These are phyloP conservation scores for Rhinocladiella mackenziei DNA, from an alignment of 2,329 filamentous ascomycete genomes.

Conservation along the genomic window DNA sequence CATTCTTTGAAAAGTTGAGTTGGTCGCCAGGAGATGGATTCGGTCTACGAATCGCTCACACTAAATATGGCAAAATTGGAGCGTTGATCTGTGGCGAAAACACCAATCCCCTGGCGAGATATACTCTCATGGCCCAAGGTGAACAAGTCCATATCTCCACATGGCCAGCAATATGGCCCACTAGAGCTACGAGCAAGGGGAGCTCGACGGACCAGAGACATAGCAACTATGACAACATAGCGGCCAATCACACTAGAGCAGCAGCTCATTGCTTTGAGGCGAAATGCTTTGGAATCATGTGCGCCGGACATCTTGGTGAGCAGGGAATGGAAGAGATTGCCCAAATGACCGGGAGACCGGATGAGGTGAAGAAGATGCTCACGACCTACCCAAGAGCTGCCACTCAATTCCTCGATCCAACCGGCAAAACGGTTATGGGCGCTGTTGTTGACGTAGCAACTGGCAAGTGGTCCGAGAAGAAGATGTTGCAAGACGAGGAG, in stretches of 20 bases:
- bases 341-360: slow-evolving; percentile 31
- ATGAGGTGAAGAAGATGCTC: slow-evolving; percentile 32
- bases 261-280: slow-evolving; percentile 57
- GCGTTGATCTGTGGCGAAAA: slow-evolving; percentile 56
- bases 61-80: slow-evolving; percentile 46
- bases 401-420: slow-evolving; percentile 52
- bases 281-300: slow-evolving; percentile 54
- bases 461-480: neutral
- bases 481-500: slow-evolving; percentile 43
- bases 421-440: slow-evolving; percentile 39
- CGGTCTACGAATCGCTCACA: slow-evolving; percentile 48
- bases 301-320: slow-evolving; percentile 43
- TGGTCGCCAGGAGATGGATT: slow-evolving; percentile 53
- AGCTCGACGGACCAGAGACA: slow-evolving; percentile 9
- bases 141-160: slow-evolving; percentile 55
- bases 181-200: slow-evolving; percentile 29
- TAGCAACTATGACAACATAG: slow-evolving; percentile 52
- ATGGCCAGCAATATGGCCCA: slow-evolving; percentile 56
- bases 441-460: slow-evolving; percentile 36
- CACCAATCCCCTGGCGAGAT: slow-evolving; percentile 54
- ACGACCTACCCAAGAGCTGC: slow-evolving; percentile 42
- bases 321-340: slow-evolving; percentile 39
- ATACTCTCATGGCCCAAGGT: slow-evolving; percentile 51
- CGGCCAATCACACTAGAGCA: slow-evolving; percentile 50
- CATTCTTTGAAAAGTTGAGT: slow-evolving; percentile 55